phyloP scores from a whole-genome alignment of 331 rosid genomes.

The Malus hybrid region DNA sequence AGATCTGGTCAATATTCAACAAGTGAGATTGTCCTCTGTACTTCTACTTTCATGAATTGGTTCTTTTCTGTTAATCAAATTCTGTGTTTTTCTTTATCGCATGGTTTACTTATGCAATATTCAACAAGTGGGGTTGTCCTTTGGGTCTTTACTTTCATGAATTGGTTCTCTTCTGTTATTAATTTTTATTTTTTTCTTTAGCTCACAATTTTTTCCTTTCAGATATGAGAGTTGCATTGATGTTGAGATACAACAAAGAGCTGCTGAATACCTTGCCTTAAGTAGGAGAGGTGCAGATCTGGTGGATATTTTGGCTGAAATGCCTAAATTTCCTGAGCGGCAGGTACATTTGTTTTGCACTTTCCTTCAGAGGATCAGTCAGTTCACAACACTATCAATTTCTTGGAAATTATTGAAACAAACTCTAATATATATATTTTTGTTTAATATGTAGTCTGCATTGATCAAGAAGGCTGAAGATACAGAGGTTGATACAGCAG shows the following conservation, averaged over 20 bases:
- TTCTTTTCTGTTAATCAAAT: constrained; percentile 8
- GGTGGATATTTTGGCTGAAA: constrained; percentile 88
- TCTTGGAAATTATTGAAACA: constrained; percentile 3
- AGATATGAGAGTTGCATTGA: constrained; percentile 98
- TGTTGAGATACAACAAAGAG: constrained; percentile 96
- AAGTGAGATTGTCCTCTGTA: constrained; percentile 56
- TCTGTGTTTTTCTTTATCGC: constrained; percentile 4
- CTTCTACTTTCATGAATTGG: constrained; percentile 2
- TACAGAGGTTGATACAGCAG: constrained; percentile 85
- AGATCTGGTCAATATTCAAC: constrained; percentile 86
- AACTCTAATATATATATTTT: constrained; percentile 10
- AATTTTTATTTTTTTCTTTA: constrained; percentile 19
- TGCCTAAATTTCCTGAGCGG: constrained; percentile 99
- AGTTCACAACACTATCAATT: constrained; percentile 3
- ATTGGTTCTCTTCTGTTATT: constrained; percentile 10
- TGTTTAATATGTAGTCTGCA: constrained; percentile 55
- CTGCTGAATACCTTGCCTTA: constrained; percentile 85
- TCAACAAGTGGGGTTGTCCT: constrained; percentile 66
- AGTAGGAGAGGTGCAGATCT: constrained; percentile 88
- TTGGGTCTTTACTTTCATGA: constrained; percentile 2
- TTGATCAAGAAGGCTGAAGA: constrained; percentile 95
- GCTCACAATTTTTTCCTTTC: constrained; percentile 18
- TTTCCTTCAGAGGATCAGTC: not conserved
- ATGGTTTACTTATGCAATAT: constrained; percentile 26
- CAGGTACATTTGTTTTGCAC: constrained; percentile 50